A percentile compares a stretch with the other conserved stretches of the same genome.
Evolutionary conservation across 768 basidiomycete species (phyloP).

Genomic region (Nidularia pulvinata): DNA sequence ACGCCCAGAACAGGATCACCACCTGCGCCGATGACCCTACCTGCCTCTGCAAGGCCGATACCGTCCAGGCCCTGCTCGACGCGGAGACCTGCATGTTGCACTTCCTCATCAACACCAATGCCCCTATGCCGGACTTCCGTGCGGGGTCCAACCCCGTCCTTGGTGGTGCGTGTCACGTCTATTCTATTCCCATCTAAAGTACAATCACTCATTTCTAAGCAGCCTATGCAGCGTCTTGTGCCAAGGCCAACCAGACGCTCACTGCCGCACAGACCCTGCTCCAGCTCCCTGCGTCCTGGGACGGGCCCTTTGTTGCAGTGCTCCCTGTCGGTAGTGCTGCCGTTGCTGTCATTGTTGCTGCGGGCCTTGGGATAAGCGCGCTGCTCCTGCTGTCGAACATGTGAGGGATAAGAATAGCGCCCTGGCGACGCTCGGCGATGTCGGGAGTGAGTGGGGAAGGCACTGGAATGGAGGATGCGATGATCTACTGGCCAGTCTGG

Average conservation of each 20-base stretch:
- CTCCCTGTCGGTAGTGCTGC: slow-evolving; percentile 42
- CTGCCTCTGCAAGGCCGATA: slow-evolving; percentile 54
- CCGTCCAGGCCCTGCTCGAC: slow-evolving; percentile 36
- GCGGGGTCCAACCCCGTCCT: slow-evolving; percentile 65
- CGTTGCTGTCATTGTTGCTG: slow-evolving; percentile 40
- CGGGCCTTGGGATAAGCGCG: slow-evolving; percentile 45
- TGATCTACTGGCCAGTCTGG: no score
- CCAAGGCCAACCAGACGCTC: slow-evolving; percentile 32
- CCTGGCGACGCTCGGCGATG: no score
- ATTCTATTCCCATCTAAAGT: background rate
- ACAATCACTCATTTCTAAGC: slow-evolving; percentile 4
- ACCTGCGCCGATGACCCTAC: slow-evolving; percentile 42
- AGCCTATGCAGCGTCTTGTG: slow-evolving; percentile 62
- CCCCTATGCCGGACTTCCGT: slow-evolving; percentile 44
- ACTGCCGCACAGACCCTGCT: slow-evolving; percentile 37
- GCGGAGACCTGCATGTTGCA: slow-evolving; percentile 75
- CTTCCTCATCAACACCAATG: slow-evolving; percentile 48
- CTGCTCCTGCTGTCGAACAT: slow-evolving; percentile 56
- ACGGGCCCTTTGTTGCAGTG: slow-evolving; percentile 53
- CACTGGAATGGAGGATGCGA: no score
- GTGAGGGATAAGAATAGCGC: slow-evolving; percentile 12
- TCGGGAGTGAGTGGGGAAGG: no score
- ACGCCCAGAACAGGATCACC: slow-evolving; percentile 20
- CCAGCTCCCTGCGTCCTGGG: slow-evolving; percentile 49
- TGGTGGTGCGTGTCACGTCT: slow-evolving; percentile 35